Conservation (phyloP, 768 basidiomycete species). For the Lactarius psammicola region DNA sequence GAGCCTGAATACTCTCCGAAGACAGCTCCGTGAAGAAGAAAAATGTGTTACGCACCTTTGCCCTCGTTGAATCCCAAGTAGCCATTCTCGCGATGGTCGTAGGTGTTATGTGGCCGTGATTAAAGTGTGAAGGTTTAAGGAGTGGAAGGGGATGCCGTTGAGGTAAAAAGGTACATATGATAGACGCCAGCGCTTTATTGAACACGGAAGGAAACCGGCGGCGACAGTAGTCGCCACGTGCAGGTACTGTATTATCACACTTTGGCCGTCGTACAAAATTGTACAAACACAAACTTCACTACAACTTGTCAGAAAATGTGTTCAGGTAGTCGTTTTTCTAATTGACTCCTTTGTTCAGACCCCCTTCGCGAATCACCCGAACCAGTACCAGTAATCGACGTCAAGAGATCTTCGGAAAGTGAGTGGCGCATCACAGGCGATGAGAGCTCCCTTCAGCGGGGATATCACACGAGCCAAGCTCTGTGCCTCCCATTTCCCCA, state of each 20-base stretch:
- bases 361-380: constrained; percentile 2
- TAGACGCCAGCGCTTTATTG: neutral
- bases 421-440: neutral
- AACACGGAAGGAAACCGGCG: neutral
- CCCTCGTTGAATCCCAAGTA: constrained; percentile 36
- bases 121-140: neutral
- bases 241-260: too few species aligned
- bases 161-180: neutral
- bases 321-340: constrained; percentile 31
- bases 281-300: neutral
- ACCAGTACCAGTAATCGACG: constrained; percentile 2
- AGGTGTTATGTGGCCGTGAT: neutral
- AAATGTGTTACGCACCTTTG: constrained; percentile 33
- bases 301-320: constrained; percentile 19
- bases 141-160: neutral
- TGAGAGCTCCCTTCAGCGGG: neutral
- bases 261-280: neutral
- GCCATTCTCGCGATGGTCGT: constrained; percentile 26
- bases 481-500: constrained; percentile 8
- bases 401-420: constrained; percentile 7
- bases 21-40: neutral
- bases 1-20: constrained; percentile 43
- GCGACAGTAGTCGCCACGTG: constrained; percentile 3
- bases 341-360: constrained; percentile 21
- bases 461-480: neutral